A percentile compares a stretch with the other conserved stretches of the same genome.
These are phyloP conservation scores for Crithidia acanthocephali DNA, from an alignment of 208 protist species.

Conservation along the genomic window DNA sequence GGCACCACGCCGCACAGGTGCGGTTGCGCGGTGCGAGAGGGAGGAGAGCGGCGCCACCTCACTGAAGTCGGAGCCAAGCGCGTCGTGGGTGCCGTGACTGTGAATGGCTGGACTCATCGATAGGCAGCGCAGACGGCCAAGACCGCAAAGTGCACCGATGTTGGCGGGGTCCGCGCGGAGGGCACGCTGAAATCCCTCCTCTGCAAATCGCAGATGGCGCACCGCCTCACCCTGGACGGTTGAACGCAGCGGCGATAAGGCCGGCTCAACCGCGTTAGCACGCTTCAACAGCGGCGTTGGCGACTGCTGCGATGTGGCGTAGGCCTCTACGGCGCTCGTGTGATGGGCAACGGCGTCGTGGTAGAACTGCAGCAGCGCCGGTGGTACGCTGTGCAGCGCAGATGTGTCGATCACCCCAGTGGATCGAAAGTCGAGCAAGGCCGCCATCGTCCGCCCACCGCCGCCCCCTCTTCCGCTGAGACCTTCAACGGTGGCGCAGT, in stretches of 20 bases:
- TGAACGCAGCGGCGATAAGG: background rate
- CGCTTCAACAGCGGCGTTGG: background rate
- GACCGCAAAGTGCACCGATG: constrained; percentile 58
- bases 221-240: background rate
- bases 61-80: background rate
- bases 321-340: constrained; percentile 11
- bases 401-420: constrained; percentile 25
- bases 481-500: no score
- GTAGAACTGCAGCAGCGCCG: constrained; percentile 11
- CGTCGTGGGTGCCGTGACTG: background rate
- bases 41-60: background rate
- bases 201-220: constrained; percentile 37
- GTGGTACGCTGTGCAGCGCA: constrained; percentile 14
- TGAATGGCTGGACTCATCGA: background rate
- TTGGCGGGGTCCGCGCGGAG: constrained; percentile 41
- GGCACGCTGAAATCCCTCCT: constrained; percentile 49
- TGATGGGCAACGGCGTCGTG: constrained; percentile 24
- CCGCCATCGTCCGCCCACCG: background rate
- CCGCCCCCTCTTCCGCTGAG: background rate
- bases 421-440: constrained; percentile 11
- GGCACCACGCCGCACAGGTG: background rate
- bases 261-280: background rate
- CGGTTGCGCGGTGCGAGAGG: background rate
- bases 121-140: constrained; percentile 54
- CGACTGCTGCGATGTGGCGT: background rate